These are phyloP conservation scores for Diospyros kaki DNA, from an alignment of 148 eudicot genomes.

Conservation along the genomic window DNA sequence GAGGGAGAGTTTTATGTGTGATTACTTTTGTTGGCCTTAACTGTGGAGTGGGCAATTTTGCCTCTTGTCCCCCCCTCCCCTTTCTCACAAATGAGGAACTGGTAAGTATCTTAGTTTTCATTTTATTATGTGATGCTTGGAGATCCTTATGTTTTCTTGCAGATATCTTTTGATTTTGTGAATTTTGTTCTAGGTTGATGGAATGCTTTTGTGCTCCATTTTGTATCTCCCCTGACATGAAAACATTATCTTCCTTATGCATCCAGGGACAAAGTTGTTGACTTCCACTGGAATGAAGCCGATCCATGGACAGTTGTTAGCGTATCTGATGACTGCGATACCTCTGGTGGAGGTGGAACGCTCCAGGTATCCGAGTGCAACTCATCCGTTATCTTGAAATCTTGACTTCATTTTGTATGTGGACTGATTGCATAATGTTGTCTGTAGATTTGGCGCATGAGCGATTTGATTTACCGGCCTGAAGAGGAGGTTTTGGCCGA, in stretches of 20 bases:
- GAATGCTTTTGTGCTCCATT: not conserved
- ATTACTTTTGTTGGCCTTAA: no score
- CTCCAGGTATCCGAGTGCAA: conserved; percentile 52
- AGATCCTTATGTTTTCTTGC: no score
- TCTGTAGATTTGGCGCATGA: conserved; percentile 93
- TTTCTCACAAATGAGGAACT: no score
- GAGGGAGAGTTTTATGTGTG: no score
- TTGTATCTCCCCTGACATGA: no score
- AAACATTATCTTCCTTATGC: not conserved
- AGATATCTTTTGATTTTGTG: no score
- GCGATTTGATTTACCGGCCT: conserved; percentile 87
- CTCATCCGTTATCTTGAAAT: not conserved
- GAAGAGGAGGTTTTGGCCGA: conserved; percentile 86
- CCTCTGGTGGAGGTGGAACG: conserved; percentile 87
- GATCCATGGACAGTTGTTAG: conserved; percentile 97
- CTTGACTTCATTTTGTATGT: not conserved
- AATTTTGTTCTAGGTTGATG: not conserved
- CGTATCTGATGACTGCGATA: conserved; percentile 91
- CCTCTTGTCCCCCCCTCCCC: no score
- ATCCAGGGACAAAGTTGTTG: conserved; percentile 85
- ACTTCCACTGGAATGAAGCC: conserved; percentile 86
- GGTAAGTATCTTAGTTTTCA: no score
- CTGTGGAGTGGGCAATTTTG: no score
- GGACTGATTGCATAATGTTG: not conserved
- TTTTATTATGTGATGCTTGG: no score